Percentiles rank a stretch among this genome's conserved stretches.
Evolutionary conservation across 345 rosid species (phyloP).

Genomic region (Syzygium aqueum): DNA sequence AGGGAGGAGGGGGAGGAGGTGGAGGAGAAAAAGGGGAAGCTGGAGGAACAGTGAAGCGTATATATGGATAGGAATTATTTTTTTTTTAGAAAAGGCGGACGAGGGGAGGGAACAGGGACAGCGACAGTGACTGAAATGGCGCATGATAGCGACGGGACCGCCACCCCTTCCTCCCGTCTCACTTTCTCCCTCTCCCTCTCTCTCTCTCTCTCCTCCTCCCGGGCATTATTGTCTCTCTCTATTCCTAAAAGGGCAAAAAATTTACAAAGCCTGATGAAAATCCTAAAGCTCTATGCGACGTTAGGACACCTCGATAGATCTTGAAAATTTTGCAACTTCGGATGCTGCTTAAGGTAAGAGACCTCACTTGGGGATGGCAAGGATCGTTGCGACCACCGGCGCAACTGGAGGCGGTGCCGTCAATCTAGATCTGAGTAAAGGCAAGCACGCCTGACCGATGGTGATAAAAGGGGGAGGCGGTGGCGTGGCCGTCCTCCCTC

Average conservation of each 20-base stretch:
- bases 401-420: background rate
- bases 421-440: too few species aligned
- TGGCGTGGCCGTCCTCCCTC: too few species aligned
- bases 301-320: too few species aligned
- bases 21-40: background rate
- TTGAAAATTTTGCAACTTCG: too few species aligned
- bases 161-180: background rate
- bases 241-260: background rate
- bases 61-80: background rate
- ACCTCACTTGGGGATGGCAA: background rate
- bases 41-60: background rate
- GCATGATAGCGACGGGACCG: background rate
- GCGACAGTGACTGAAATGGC: background rate
- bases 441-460: too few species aligned
- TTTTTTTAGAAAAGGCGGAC: accelerated
- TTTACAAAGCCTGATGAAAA: background rate
- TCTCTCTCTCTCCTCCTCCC: too few species aligned
- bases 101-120: background rate
- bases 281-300: background rate
- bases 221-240: background rate
- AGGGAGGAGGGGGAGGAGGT: background rate
- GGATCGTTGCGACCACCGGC: background rate
- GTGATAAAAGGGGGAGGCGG: too few species aligned
- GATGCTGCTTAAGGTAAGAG: too few species aligned
- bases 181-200: background rate